phyloP scores from a whole-genome alignment of 2,329 filamentous ascomycete species.

The Fusarium zealandicum region DNA sequence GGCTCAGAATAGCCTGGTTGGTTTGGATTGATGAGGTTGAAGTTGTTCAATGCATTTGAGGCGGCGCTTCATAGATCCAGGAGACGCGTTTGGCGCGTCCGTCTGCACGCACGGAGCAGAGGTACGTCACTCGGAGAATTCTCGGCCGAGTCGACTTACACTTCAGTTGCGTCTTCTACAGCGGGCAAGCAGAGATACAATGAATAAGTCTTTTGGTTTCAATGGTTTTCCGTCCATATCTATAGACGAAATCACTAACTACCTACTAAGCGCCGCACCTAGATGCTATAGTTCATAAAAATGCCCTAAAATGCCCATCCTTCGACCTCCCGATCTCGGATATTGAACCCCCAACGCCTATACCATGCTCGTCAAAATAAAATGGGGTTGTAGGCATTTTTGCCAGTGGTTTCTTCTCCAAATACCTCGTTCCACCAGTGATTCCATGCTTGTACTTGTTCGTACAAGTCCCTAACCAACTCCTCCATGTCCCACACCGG shows the following conservation, averaged over 20 bases:
- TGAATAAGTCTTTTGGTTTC: background rate
- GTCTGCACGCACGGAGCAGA: constrained; percentile 1
- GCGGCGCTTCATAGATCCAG: constrained; percentile 4
- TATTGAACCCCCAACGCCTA: constrained; percentile 28
- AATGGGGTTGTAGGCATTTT: constrained; percentile 17
- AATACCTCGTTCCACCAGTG: constrained; percentile 43
- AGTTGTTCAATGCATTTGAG: constrained; percentile 11
- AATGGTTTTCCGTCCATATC: background rate
- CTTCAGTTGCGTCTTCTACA: background rate
- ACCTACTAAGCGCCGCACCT: constrained; percentile 12
- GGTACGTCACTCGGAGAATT: constrained; percentile 41
- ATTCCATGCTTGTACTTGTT: constrained; percentile 45
- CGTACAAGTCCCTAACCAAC: constrained; percentile 44
- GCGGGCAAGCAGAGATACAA: too few relatives aligned
- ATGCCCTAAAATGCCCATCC: constrained; percentile 12
- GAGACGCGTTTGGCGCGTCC: constrained; percentile 44
- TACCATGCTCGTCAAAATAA: constrained; percentile 41
- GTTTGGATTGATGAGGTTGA: constrained; percentile 13
- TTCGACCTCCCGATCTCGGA: background rate
- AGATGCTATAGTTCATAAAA: constrained; percentile 4
- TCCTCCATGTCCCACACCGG: constrained; percentile 44
- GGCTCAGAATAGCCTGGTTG: background rate
- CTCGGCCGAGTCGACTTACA: constrained; percentile 23
- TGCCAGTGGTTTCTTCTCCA: constrained; percentile 1
- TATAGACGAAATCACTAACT: background rate